phyloP scores from a whole-genome alignment of 495 filamentous ascomycete genomes.

The Halenospora varia region DNA sequence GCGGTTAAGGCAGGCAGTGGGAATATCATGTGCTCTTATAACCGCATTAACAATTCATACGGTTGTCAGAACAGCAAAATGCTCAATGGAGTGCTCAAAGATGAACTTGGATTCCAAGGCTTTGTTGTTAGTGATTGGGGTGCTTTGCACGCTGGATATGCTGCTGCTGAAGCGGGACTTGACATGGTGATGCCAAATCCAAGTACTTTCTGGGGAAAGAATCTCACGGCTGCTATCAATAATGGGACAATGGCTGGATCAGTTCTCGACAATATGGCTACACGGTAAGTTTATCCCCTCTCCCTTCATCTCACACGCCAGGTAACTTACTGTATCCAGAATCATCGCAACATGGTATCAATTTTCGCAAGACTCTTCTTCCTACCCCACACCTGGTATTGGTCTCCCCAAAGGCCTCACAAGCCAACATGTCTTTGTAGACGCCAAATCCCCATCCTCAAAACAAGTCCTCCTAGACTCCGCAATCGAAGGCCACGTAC shows the following conservation, averaged over 20 bases:
- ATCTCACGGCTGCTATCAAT: constrained; percentile 38
- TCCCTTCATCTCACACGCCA: no score
- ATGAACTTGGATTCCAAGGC: constrained; percentile 64
- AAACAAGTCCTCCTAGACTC: constrained; percentile 37
- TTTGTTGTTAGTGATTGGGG: constrained; percentile 67
- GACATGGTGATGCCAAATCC: constrained; percentile 87
- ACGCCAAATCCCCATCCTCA: constrained; percentile 36
- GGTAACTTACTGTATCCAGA: no score
- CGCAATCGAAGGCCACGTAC: constrained; percentile 51
- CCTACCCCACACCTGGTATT: constrained; percentile 35
- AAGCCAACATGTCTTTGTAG: constrained; percentile 46
- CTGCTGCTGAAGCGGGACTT: constrained; percentile 60
- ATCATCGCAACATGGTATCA: constrained; percentile 53
- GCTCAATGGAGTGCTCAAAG: constrained; percentile 60
- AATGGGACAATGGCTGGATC: constrained; percentile 45
- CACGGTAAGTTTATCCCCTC: no score
- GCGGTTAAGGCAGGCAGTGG: constrained; percentile 57
- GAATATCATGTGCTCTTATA: constrained; percentile 68
- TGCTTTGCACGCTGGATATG: constrained; percentile 36
- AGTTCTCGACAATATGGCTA: constrained; percentile 39
- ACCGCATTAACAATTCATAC: constrained; percentile 62
- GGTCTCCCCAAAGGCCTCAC: constrained; percentile 47
- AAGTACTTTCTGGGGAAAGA: constrained; percentile 17
- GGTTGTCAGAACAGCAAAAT: constrained; percentile 60
- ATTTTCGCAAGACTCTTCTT: constrained; percentile 27